Base-by-base conservation (phyloP, 1,139 yeast species). In the Blastobotrys indianensis region DNA sequence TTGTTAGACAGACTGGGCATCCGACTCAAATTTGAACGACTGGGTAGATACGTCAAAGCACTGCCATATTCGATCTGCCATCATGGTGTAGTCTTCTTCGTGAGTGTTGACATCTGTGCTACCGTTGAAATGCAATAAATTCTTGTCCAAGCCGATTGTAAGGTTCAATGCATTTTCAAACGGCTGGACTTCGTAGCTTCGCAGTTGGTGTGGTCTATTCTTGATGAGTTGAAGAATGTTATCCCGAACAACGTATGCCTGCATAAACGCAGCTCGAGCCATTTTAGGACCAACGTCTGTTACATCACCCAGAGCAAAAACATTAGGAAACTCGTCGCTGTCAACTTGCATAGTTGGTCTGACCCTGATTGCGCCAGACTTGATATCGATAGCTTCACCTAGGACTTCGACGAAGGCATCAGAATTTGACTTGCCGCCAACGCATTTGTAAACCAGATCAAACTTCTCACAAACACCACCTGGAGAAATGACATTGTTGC, bases 221-320 rank as follows among this genome's bases (percentile, higher is more conserved):
- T 34, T 39, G 17, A 47, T 44, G n/a, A 43, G 38, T 13, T 42
- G 45, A 33, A 31, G n/a, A 25, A 52, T 44, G 38, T 52, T 52
- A 15, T 45, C 45, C 16, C 51, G 50, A 5, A 45, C 48, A 15
- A 51, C 47, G 7, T 39, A 34, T 5, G 51, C 53, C 40, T 52
- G 54, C 25, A 42, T 49, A 17, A 44, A 42, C 9, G 53, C 52
- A 8, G 53, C 47, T 15, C 52, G 44, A 2, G 53, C 55, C 53
- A 51, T 51, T 30, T 52, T 51, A n/a, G 55, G 55, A 4, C 46
- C 49, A 15, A 34, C 32, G 37, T 43, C 42, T 10, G 49, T 48
- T 33, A 55, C 51, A 36, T 56, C 60, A 25, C 60, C 60, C n/a
- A 56, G 30, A 1, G 57, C 57, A 41, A 55, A 56, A 15, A 56